Base-by-base conservation (phyloP, 2,329 filamentous ascomycete species). In the Rutstroemia sp. region DNA sequence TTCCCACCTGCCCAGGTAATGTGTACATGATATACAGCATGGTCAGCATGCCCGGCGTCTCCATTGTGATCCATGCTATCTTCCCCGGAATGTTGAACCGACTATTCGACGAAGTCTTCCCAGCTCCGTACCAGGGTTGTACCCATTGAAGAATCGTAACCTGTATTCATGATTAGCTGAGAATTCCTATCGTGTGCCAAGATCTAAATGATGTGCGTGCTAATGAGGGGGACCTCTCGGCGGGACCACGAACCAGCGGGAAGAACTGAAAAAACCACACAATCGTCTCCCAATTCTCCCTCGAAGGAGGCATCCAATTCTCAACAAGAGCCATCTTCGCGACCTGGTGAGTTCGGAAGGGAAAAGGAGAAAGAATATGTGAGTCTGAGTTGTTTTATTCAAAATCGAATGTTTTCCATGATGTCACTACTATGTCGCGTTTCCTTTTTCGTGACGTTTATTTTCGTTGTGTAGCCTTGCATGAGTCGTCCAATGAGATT, bases 1-100 rank as follows among this genome's bases (percentile, higher is more conserved):
- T 78, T 80, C 52, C 81, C 71, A 64, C 81, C 72, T 2, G 71
- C 64, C 16, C 23, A 1, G 88, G 84, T 23, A 95, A 76, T 16
- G 80, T 83, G 63, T 73, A 78, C 79, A 96, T 86, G 64, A 87
- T 83, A 74, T 96, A 96, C 55, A 94, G 71, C 57, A 96, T 74
- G 12, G 84, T 87, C 36, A 90, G 66, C 67, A 91, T 86, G 16
- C 89, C 90, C 0, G 88, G 84, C 14, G 81, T 75, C 72, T 99
- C 94, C 90, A 96, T 96, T 2, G 84, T 81, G 56, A 88, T 79
- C 94, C 94, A 99, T 57, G 83, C 91, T 61, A 89, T 75, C 65
- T 88, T 89, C 59, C 94, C 94, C 1, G 92, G 89, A n/a, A 97
- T 72, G 73, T 99, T 99, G 69, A 94, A 76, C 12, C 74, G 74